These are phyloP conservation scores for Oryza coarctata DNA, from an alignment of 176 grass and related monocot genomes.

Conservation along the genomic window DNA sequence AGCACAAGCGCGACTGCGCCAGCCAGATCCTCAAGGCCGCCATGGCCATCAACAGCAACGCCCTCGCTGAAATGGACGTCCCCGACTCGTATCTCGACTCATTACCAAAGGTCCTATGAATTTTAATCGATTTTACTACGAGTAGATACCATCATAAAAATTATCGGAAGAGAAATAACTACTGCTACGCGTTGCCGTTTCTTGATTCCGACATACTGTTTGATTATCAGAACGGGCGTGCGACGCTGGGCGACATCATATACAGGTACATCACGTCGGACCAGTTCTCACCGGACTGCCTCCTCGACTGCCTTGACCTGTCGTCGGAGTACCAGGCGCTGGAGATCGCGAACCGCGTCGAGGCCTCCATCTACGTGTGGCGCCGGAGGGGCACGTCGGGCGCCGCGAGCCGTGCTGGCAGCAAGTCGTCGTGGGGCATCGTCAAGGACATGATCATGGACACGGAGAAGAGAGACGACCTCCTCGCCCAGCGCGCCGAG, in stretches of 20 bases:
- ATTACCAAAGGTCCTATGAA: constrained; percentile 61
- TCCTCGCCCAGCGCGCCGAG: constrained; percentile 66
- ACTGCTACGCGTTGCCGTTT: neutral
- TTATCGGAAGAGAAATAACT: too few species aligned
- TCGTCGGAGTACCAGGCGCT: constrained; percentile 73
- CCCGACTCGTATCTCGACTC: constrained; percentile 78
- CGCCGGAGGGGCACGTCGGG: constrained; percentile 35
- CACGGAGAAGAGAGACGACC: constrained; percentile 52
- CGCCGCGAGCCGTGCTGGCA: constrained; percentile 15
- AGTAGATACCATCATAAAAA: neutral
- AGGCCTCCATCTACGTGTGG: constrained; percentile 71
- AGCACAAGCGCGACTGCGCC: constrained; percentile 72
- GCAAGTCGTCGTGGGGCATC: constrained; percentile 57
- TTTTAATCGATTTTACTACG: neutral
- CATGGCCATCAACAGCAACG: constrained; percentile 88
- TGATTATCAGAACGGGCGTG: constrained; percentile 49
- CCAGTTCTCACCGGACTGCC: constrained; percentile 60
- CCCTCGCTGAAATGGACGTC: constrained; percentile 87
- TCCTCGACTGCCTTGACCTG: constrained; percentile 69
- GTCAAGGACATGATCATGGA: constrained; percentile 74
- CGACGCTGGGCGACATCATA: constrained; percentile 63
- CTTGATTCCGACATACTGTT: neutral
- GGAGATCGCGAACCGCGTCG: constrained; percentile 70
- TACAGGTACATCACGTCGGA: constrained; percentile 69
- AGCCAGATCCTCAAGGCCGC: constrained; percentile 94